Percentiles rank a stretch among this genome's conserved stretches.
Evolutionary conservation across 1,284 basidiomycete genomes (phyloP).

Genomic region (Moniliella sp.): DNA sequence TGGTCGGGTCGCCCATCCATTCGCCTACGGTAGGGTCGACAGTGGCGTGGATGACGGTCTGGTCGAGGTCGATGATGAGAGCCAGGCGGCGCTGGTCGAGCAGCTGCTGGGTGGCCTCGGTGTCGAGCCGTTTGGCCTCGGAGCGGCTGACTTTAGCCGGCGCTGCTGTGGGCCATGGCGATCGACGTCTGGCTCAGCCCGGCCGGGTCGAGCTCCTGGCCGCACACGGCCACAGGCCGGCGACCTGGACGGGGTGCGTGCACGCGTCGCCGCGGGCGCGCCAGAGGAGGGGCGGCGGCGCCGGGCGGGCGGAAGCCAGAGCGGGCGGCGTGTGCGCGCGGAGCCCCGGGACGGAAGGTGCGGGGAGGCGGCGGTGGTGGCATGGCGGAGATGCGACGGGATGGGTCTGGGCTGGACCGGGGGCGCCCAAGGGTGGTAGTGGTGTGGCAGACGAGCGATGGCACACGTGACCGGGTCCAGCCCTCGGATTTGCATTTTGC

Average conservation of each 20-base stretch:
- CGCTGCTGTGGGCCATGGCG: slow-evolving; percentile 22
- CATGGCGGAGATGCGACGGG: too few relatives aligned
- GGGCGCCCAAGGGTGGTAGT: too few relatives aligned
- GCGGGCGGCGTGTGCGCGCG: too few relatives aligned
- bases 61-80: slow-evolving; percentile 90
- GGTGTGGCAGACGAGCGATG: too few relatives aligned
- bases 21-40: slow-evolving; percentile 94
- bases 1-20: slow-evolving; percentile 65
- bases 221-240: slow-evolving; percentile 80
- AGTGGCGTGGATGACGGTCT: slow-evolving; percentile 93
- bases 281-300: too few relatives aligned
- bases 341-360: too few relatives aligned
- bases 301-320: too few relatives aligned
- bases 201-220: slow-evolving; percentile 63
- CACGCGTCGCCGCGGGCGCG: too few relatives aligned
- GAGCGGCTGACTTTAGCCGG: slow-evolving; percentile 20
- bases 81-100: slow-evolving; percentile 58
- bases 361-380: too few relatives aligned
- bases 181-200: slow-evolving; percentile 2
- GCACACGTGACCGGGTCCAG: too few relatives aligned
- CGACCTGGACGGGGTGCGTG: slow-evolving; percentile 74
- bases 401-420: too few relatives aligned
- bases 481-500: too few relatives aligned
- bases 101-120: slow-evolving; percentile 55
- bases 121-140: slow-evolving; percentile 69